Conservation (phyloP, 768 basidiomycete genomes). For the Trametes sanguinea region DNA sequence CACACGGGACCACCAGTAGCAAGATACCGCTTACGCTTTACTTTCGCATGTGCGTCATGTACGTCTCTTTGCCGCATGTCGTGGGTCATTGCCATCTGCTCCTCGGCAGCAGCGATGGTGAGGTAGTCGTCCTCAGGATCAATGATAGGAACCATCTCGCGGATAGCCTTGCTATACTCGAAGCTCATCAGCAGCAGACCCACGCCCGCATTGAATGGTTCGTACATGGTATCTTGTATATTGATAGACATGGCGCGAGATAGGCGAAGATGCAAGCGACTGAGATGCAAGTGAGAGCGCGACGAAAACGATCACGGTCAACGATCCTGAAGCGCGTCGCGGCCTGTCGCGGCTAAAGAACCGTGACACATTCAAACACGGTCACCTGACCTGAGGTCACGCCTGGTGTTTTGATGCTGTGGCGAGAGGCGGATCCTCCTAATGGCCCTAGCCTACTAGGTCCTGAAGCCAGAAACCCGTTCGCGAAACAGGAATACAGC, state of each 20-base stretch:
- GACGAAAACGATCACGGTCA: not conserved
- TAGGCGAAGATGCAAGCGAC: not conserved
- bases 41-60: conserved; percentile 63
- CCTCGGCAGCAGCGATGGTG: conserved; percentile 73
- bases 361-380: conserved; percentile 11
- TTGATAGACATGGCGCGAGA: conserved; percentile 26
- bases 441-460: no score
- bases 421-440: no score
- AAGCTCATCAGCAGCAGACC: not conserved
- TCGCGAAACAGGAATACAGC: no score
- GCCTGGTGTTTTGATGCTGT: no score
- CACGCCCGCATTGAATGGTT: not conserved
- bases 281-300: not conserved
- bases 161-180: conserved; percentile 59
- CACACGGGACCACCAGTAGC: no score
- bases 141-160: conserved; percentile 70
- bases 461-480: no score
- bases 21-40: conserved; percentile 52
- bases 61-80: conserved; percentile 62
- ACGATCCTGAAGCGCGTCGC: not conserved
- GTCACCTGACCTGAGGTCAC: conserved; percentile 4
- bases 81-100: conserved; percentile 62
- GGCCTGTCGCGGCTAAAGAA: not conserved
- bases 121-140: conserved; percentile 80
- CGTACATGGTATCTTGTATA: conserved; percentile 29